Conservation (phyloP, 108 stramenopile species). For the Epipyxis sp. region DNA sequence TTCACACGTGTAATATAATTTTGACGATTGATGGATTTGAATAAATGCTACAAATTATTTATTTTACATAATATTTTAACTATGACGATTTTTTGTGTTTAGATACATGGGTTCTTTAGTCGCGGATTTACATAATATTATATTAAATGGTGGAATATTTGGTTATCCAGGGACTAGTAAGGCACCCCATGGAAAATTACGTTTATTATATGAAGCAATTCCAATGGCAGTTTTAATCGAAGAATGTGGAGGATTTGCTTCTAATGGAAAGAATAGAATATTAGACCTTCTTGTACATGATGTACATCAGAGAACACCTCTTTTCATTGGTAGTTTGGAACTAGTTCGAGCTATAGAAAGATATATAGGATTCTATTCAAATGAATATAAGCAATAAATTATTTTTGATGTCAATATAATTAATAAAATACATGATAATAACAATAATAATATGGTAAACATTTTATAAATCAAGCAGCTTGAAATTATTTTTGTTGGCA, state of each 20-base stretch:
- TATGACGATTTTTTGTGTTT: too few species aligned
- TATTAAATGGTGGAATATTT: conserved; percentile 44
- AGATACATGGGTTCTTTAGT: conserved; percentile 46
- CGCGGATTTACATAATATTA: conserved; percentile 48
- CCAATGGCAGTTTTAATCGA: conserved; percentile 80
- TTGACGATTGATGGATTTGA: too few species aligned
- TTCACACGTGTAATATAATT: too few species aligned
- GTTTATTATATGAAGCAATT: conserved; percentile 87
- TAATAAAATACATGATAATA: too few species aligned
- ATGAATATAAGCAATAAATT: too few species aligned
- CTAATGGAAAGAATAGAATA: conserved; percentile 44
- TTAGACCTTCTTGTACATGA: conserved; percentile 44
- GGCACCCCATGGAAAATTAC: conserved; percentile 73
- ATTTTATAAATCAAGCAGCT: too few species aligned
- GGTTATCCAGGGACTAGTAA: conserved; percentile 38
- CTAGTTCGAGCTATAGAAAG: not conserved
- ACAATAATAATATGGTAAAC: too few species aligned
- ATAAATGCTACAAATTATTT: too few species aligned
- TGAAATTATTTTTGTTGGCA: too few species aligned
- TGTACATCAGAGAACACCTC: conserved; percentile 55
- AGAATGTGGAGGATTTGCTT: conserved; percentile 68
- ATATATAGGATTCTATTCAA: not conserved
- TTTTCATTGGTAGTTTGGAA: conserved; percentile 61
- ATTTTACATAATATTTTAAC: too few species aligned
- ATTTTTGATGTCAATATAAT: too few species aligned